Percentiles rank a stretch among this genome's conserved stretches.
These are phyloP conservation scores for Fusarium nygamai DNA, from an alignment of 2,329 filamentous ascomycete genomes.

Conservation along the genomic window DNA sequence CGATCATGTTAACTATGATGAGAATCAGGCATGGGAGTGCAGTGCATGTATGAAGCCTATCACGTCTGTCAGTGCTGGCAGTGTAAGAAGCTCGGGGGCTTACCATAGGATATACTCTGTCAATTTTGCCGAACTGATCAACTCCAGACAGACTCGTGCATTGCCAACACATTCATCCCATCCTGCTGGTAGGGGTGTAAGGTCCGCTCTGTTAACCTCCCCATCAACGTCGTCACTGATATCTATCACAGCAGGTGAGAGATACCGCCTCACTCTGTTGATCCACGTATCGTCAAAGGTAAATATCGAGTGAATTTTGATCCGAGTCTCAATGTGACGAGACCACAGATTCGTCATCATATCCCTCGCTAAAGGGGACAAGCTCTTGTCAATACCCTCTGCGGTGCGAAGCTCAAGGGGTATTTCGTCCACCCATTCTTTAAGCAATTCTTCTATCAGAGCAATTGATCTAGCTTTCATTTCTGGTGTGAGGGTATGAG, in stretches of 20 bases:
- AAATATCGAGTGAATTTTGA: constrained; percentile 31
- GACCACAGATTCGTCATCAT: constrained; percentile 25
- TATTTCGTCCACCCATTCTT: constrained; percentile 26
- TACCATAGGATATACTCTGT: constrained; percentile 35
- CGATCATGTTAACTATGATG: constrained; percentile 36
- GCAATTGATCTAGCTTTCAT: neutral
- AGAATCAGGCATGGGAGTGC: constrained; percentile 26
- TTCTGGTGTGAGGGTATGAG: neutral
- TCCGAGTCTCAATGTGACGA: constrained; percentile 28
- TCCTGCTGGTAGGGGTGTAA: constrained; percentile 23
- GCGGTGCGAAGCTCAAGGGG: neutral
- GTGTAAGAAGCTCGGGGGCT: accelerated
- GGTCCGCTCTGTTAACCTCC: constrained; percentile 4
- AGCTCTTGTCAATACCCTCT: neutral
- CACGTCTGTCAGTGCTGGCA: accelerated
- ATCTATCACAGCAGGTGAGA: constrained; percentile 27
- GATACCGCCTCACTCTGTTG: constrained; percentile 17
- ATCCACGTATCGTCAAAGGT: constrained; percentile 34
- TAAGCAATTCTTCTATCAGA: constrained; percentile 12
- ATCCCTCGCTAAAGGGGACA: neutral
- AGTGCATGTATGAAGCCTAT: constrained; percentile 32
- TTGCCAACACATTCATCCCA: constrained; percentile 32
- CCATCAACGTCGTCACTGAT: constrained; percentile 18
- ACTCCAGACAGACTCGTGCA: constrained; percentile 19
- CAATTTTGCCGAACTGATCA: neutral